These are phyloP conservation scores for Xylaria bambusicola DNA, from an alignment of 495 filamentous ascomycete genomes.

Conservation along the genomic window DNA sequence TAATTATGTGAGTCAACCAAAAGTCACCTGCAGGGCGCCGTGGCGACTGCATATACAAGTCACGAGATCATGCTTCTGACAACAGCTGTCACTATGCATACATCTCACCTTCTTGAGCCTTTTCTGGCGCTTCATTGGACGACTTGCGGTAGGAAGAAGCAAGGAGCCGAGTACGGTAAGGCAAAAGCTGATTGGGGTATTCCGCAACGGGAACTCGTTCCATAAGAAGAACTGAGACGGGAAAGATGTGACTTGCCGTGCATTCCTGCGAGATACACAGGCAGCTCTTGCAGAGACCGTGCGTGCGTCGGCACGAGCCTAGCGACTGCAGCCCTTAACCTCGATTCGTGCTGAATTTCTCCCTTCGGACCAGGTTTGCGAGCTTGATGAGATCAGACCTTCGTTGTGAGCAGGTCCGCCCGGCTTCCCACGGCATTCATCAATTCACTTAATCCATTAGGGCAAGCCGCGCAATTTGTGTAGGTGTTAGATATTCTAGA, in stretches of 20 bases:
- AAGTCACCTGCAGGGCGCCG: not conserved
- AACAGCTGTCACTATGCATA: not conserved
- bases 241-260: conserved; percentile 13
- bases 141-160: too few species aligned
- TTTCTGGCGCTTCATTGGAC: too few species aligned
- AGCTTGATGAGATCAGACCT: not conserved
- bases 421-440: not conserved
- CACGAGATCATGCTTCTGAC: not conserved
- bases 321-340: conserved; percentile 14
- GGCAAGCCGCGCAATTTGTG: not conserved
- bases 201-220: not conserved
- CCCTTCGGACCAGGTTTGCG: conserved; percentile 4
- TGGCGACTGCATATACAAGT: not conserved
- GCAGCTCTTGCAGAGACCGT: conserved; percentile 13
- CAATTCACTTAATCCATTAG: not conserved
- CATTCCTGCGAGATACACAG: conserved; percentile 14
- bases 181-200: conserved; percentile 11
- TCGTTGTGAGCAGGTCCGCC: not conserved
- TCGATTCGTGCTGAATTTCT: not conserved
- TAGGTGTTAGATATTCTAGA: not conserved
- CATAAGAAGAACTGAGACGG: conserved; percentile 6
- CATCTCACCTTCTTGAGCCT: too few species aligned
- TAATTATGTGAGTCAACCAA: not conserved
- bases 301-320: conserved; percentile 16
- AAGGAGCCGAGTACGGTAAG: not conserved